A percentile compares a stretch with the other conserved stretches of the same genome.
phyloP scores from a whole-genome alignment of 1,284 basidiomycete species.

The Ceratobasidium sp. region DNA sequence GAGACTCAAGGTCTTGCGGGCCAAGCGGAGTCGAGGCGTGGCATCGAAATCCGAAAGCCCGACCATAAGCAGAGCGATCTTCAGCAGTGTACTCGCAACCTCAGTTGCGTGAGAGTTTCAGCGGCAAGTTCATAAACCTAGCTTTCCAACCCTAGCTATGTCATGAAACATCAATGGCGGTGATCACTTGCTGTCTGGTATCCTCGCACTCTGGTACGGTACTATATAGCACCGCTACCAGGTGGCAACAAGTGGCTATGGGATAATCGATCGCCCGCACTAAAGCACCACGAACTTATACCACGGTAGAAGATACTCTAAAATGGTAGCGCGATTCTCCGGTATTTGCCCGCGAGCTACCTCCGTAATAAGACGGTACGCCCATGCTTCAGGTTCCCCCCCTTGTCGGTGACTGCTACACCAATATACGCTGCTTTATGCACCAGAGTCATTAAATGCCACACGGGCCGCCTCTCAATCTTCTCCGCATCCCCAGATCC shows the following conservation, averaged over 20 bases:
- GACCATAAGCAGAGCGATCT: background rate
- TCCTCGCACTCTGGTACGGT: background rate
- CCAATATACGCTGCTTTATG: background rate
- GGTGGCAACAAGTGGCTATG: conserved; percentile 16
- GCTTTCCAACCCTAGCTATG: background rate
- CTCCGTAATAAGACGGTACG: background rate
- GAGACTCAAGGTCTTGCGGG: conserved; percentile 17
- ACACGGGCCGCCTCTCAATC: background rate
- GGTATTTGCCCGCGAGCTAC: conserved; percentile 2
- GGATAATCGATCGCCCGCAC: background rate
- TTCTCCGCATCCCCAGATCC: background rate
- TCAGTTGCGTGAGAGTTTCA: conserved; percentile 3
- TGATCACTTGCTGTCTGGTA: background rate
- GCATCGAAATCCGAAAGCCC: conserved; percentile 5
- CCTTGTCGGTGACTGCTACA: too few relatives aligned
- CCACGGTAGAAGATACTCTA: too few relatives aligned
- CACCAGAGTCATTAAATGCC: background rate
- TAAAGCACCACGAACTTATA: background rate
- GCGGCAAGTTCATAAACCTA: background rate
- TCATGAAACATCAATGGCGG: background rate
- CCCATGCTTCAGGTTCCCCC: background rate
- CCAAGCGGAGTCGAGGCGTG: conserved; percentile 31
- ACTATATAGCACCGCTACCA: background rate
- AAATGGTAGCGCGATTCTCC: background rate
- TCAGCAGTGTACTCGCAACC: background rate